A percentile compares a stretch with the other conserved stretches of the same genome.
Evolutionary conservation across 2,329 filamentous ascomycete genomes (phyloP).

Genomic region (Malbranchea cinnamomea): DNA sequence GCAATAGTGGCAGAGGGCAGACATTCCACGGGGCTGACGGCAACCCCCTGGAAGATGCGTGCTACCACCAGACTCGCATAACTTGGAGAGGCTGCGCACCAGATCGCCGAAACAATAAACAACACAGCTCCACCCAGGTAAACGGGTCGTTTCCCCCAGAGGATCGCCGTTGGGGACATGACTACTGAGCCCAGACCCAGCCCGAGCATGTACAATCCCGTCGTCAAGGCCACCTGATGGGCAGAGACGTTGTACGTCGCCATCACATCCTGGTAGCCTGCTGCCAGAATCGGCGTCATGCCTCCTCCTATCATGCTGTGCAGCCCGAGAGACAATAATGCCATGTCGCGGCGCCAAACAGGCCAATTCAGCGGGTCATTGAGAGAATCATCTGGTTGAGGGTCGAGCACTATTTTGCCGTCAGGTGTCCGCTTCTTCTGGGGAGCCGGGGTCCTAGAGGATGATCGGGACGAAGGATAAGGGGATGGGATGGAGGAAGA

Average conservation of each 20-base stretch:
- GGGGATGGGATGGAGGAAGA: conserved; percentile 38
- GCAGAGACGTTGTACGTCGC: conserved; percentile 49
- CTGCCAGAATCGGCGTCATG: conserved; percentile 79
- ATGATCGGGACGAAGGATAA: conserved; percentile 25
- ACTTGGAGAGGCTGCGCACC: conserved; percentile 73
- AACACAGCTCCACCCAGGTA: conserved; percentile 64
- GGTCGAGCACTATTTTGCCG: conserved; percentile 73
- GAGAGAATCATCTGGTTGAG: conserved; percentile 76
- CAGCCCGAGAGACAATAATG: conserved; percentile 69
- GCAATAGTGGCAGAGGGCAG: conserved; percentile 86
- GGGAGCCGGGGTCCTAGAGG: conserved; percentile 19
- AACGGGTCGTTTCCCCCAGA: conserved; percentile 80
- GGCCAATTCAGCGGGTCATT: conserved; percentile 95
- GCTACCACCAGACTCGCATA: conserved; percentile 68
- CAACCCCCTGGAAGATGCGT: conserved; percentile 73
- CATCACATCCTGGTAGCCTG: conserved; percentile 74
- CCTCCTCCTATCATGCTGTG: conserved; percentile 90
- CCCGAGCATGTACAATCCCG: conserved; percentile 88
- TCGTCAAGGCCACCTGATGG: conserved; percentile 67
- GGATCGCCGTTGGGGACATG: conserved; percentile 76
- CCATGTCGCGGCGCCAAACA: conserved; percentile 60
- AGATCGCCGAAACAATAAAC: conserved; percentile 63
- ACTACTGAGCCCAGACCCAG: conserved; percentile 72
- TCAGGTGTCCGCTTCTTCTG: conserved; percentile 62
- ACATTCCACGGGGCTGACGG: conserved; percentile 81